A percentile compares a stretch with the other conserved stretches of the same genome.
These are phyloP conservation scores for Emmonsiellopsis sp. DNA, from an alignment of 2,329 filamentous ascomycete species.

Conservation along the genomic window DNA sequence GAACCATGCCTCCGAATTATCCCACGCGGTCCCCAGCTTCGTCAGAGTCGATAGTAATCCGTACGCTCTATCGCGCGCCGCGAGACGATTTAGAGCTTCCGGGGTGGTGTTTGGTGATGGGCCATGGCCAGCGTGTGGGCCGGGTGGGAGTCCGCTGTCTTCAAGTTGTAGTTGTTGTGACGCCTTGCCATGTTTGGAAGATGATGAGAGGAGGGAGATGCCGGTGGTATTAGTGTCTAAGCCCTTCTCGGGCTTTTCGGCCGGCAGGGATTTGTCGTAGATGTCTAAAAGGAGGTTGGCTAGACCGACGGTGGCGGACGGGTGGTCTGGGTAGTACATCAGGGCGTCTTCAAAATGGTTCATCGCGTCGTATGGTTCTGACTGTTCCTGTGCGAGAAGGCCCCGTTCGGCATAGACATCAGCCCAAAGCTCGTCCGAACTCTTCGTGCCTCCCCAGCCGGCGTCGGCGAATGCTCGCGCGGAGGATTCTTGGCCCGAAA, in stretches of 20 bases:
- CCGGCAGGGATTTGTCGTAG: slow-evolving; percentile 48
- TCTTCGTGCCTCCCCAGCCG: slow-evolving; percentile 72
- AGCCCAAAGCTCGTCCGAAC: slow-evolving; percentile 72
- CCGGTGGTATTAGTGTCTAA: slow-evolving; percentile 19
- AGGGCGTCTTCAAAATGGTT: slow-evolving; percentile 74
- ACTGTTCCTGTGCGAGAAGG: slow-evolving; percentile 53
- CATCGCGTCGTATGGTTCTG: slow-evolving; percentile 58
- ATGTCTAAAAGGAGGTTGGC: slow-evolving; percentile 80
- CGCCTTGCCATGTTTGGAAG: slow-evolving; percentile 8
- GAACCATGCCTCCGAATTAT: slow-evolving; percentile 88
- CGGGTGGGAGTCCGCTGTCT: not conserved
- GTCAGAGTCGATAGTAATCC: slow-evolving; percentile 73
- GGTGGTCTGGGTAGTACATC: slow-evolving; percentile 68
- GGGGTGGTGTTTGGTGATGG: slow-evolving; percentile 41
- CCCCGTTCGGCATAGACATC: slow-evolving; percentile 76
- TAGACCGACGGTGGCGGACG: slow-evolving; percentile 68
- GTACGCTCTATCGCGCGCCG: slow-evolving; percentile 80
- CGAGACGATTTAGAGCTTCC: slow-evolving; percentile 70
- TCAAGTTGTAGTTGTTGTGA: not conserved
- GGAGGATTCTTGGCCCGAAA: slow-evolving; percentile 52
- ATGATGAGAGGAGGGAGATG: slow-evolving; percentile 16
- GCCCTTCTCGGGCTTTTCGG: slow-evolving; percentile 22
- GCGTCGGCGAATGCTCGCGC: slow-evolving; percentile 52
- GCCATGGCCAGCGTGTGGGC: too few species aligned
- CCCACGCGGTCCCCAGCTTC: slow-evolving; percentile 80